phyloP scores from a whole-genome alignment of 1,284 basidiomycete genomes.

The Leccinum pachyderme region DNA sequence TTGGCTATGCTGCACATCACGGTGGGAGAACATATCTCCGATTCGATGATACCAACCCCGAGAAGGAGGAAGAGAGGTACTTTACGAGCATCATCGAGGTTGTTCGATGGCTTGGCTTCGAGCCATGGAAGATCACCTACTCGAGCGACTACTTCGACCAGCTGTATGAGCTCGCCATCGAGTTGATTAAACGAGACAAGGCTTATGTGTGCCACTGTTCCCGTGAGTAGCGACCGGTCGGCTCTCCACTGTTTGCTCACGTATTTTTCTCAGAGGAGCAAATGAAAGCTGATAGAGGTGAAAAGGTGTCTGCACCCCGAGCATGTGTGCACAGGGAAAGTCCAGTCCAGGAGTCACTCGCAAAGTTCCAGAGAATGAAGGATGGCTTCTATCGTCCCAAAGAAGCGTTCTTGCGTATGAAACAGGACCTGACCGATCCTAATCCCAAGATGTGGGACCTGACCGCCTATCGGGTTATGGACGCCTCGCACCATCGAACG shows the following conservation, averaged over 20 bases:
- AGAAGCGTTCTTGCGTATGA: slow-evolving; percentile 94
- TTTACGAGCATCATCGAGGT: slow-evolving; percentile 97
- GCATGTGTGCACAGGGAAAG: slow-evolving; percentile 87
- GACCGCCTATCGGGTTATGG: slow-evolving; percentile 93
- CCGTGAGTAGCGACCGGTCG: slow-evolving; percentile 52
- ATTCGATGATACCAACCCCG: slow-evolving; percentile 98
- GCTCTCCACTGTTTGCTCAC: slow-evolving; percentile 5
- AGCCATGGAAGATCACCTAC: slow-evolving; percentile 99
- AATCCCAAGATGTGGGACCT: slow-evolving; percentile 99
- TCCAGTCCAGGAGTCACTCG: slow-evolving; percentile 81
- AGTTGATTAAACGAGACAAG: slow-evolving; percentile 87
- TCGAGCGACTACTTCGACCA: slow-evolving; percentile 96
- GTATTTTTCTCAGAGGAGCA: slow-evolving; percentile 67
- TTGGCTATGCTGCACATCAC: slow-evolving; percentile 94
- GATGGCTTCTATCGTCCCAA: slow-evolving; percentile 88
- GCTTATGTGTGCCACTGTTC: slow-evolving; percentile 97
- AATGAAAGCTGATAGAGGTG: slow-evolving; percentile 84
- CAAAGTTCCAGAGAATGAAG: slow-evolving; percentile 93
- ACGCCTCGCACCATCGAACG: slow-evolving; percentile 92
- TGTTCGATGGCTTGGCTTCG: slow-evolving; percentile 95
- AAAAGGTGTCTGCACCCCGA: slow-evolving; percentile 76
- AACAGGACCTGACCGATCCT: slow-evolving; percentile 89
- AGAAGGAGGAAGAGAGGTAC: slow-evolving; percentile 94
- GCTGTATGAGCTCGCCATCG: slow-evolving; percentile 88
- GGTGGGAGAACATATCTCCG: slow-evolving; percentile 90